These are phyloP conservation scores for Leucocoprinus birnbaumii DNA, from an alignment of 768 basidiomycete genomes.

Conservation along the genomic window DNA sequence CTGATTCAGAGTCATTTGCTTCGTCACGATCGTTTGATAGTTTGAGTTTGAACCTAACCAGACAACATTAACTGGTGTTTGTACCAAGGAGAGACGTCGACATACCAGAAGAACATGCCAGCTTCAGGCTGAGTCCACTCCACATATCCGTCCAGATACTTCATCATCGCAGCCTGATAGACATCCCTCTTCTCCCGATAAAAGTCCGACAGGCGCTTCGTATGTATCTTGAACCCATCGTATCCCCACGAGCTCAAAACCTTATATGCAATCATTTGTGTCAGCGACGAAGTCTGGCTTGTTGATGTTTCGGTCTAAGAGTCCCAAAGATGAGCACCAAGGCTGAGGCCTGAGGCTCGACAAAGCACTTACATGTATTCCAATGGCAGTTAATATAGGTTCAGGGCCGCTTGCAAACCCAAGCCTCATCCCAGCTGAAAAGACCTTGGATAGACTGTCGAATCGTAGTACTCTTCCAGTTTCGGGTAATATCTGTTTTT, in stretches of 20 bases:
- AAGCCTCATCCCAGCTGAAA: conserved; percentile 73
- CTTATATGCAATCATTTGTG: conserved; percentile 58
- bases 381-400: conserved; percentile 63
- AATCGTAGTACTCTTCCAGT: conserved; percentile 83
- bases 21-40: conserved; percentile 26
- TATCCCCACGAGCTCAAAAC: conserved; percentile 73
- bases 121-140: conserved; percentile 71
- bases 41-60: conserved; percentile 65
- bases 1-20: conserved; percentile 64
- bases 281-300: conserved; percentile 61
- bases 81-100: conserved; percentile 13
- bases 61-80: not conserved
- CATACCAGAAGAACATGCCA: conserved; percentile 89
- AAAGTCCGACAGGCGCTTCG: conserved; percentile 63
- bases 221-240: conserved; percentile 71
- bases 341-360: no score
- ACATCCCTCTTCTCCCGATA: conserved; percentile 72
- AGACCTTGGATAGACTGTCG: conserved; percentile 86
- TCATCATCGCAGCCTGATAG: conserved; percentile 74
- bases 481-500: conserved; percentile 53
- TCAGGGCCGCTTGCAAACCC: conserved; percentile 83
- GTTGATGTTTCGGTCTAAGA: conserved; percentile 69
- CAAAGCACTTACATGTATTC: conserved; percentile 53
- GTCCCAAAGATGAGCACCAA: no score
- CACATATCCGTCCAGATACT: conserved; percentile 77